These are phyloP conservation scores for Mallotus nudiflorus DNA, from an alignment of 345 rosid species.

Conservation along the genomic window DNA sequence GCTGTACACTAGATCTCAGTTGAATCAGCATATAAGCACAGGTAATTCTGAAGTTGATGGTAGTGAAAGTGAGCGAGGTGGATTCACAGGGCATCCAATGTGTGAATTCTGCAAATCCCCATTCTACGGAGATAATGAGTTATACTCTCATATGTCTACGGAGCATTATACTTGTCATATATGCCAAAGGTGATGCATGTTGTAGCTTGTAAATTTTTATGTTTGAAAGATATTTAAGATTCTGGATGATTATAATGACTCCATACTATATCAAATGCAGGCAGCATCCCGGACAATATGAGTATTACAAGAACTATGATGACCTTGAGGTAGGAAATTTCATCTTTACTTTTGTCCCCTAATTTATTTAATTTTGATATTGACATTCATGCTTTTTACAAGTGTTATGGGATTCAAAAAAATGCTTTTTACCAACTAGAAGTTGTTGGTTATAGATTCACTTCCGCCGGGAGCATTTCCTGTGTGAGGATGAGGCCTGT, in stretches of 20 bases:
- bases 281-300: slow-evolving; percentile 86
- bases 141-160: slow-evolving; percentile 85
- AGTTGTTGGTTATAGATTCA: slow-evolving; percentile 61
- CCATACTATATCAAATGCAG: slow-evolving; percentile 41
- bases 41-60: slow-evolving; percentile 98
- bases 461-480: slow-evolving; percentile 80
- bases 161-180: slow-evolving; percentile 91
- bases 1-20: slow-evolving; percentile 72
- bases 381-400: background rate
- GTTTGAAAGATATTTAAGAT: background rate
- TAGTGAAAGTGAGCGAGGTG: slow-evolving; percentile 93
- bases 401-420: background rate
- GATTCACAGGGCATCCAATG: slow-evolving; percentile 88
- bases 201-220: background rate
- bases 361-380: background rate
- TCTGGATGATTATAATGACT: background rate
- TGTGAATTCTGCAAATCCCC: slow-evolving; percentile 90
- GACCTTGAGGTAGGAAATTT: slow-evolving; percentile 70
- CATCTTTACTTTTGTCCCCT: slow-evolving; percentile 3
- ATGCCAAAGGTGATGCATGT: slow-evolving; percentile 73
- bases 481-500: slow-evolving; percentile 94
- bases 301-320: slow-evolving; percentile 84
- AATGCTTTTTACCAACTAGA: background rate
- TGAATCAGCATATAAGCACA: slow-evolving; percentile 78
- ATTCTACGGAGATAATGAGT: slow-evolving; percentile 92